These are phyloP conservation scores for Zygoascus tannicola DNA, from an alignment of 805 yeast species.

Conservation along the genomic window DNA sequence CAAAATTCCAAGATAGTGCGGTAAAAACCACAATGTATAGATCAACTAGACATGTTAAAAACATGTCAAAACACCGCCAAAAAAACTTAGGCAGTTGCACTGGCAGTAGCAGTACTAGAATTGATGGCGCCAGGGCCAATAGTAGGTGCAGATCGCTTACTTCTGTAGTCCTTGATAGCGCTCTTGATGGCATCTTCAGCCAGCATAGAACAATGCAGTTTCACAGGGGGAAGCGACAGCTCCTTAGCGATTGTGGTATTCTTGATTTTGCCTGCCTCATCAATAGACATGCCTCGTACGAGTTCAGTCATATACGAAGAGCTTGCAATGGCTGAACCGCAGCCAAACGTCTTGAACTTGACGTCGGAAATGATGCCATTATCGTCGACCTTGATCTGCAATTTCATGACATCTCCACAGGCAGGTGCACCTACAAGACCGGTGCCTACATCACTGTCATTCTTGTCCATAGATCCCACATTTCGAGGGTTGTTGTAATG, in stretches of 20 bases:
- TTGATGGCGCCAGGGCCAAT: slow-evolving; percentile 49
- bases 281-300: slow-evolving; percentile 88
- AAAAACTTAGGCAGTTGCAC: neutral
- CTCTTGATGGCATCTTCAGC: slow-evolving; percentile 98
- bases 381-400: slow-evolving; percentile 88
- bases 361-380: slow-evolving; percentile 91
- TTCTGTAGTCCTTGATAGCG: slow-evolving; percentile 88
- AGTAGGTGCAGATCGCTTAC: slow-evolving; percentile 64
- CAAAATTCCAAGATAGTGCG: too few species aligned
- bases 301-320: slow-evolving; percentile 91
- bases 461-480: slow-evolving; percentile 86
- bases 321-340: slow-evolving; percentile 96
- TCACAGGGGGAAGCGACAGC: slow-evolving; percentile 90
- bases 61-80: too few species aligned
- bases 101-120: neutral
- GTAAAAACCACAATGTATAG: too few species aligned
- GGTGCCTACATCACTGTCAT: slow-evolving; percentile 72
- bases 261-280: slow-evolving; percentile 87
- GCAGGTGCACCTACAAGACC: slow-evolving; percentile 99
- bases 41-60: too few species aligned
- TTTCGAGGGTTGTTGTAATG: slow-evolving; percentile 96
- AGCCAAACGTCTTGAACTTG: slow-evolving; percentile 97
- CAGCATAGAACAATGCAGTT: slow-evolving; percentile 94
- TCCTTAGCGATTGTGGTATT: slow-evolving; percentile 94
- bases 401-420: slow-evolving; percentile 97